Evolutionary conservation across 2,329 filamentous ascomycete species (phyloP).

Genomic region (Trichophyton simii): DNA sequence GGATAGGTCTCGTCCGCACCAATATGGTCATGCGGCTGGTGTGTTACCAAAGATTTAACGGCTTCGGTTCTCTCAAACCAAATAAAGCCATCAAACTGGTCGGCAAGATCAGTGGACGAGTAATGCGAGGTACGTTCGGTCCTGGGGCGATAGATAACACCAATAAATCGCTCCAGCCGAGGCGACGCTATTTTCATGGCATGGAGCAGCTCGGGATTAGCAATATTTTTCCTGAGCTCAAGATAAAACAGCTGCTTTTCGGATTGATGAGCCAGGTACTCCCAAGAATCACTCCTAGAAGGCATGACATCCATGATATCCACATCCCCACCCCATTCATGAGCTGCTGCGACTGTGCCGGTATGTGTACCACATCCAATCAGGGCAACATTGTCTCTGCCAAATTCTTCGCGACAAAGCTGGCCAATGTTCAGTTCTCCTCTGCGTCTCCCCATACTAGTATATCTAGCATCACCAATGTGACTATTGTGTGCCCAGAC

Average conservation of each 20-base stretch:
- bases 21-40: slow-evolving; percentile 33
- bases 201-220: slow-evolving; percentile 25
- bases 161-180: slow-evolving; percentile 41
- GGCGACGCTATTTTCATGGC: slow-evolving; percentile 25
- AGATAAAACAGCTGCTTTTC: slow-evolving; percentile 35
- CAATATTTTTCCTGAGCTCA: slow-evolving; percentile 31
- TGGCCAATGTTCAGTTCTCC: slow-evolving; percentile 43
- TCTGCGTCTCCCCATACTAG: slow-evolving; percentile 35
- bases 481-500: slow-evolving; percentile 46
- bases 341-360: slow-evolving; percentile 41
- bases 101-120: slow-evolving; percentile 33
- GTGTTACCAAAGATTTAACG: slow-evolving; percentile 35
- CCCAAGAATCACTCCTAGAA: slow-evolving; percentile 38
- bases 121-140: slow-evolving; percentile 41
- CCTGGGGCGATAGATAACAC: slow-evolving; percentile 41
- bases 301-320: slow-evolving; percentile 38
- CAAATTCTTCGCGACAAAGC: slow-evolving; percentile 37
- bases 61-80: slow-evolving; percentile 40
- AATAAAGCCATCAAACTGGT: slow-evolving; percentile 40
- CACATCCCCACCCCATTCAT: slow-evolving; percentile 42
- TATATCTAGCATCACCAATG: slow-evolving; percentile 42
- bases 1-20: slow-evolving; percentile 40
- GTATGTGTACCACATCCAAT: slow-evolving; percentile 40
- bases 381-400: slow-evolving; percentile 30
- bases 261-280: slow-evolving; percentile 38